These are phyloP conservation scores for Elaeis oleifera DNA, from an alignment of 202 grass and related monocot species.

Conservation along the genomic window DNA sequence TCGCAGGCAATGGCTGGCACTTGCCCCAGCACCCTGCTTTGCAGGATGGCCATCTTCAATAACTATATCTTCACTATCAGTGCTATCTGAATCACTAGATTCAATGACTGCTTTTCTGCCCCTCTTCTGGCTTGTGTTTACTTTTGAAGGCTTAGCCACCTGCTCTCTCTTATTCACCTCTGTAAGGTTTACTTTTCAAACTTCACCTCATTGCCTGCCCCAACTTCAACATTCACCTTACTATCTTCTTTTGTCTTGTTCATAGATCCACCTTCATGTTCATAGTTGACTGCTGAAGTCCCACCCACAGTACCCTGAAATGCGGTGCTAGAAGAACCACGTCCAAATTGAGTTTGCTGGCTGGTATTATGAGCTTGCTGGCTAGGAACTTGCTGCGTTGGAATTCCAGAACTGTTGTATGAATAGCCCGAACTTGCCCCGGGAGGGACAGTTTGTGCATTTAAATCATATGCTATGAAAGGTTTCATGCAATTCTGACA, in stretches of 20 bases:
- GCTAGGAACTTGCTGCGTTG: background rate
- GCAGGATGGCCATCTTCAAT: constrained; percentile 24
- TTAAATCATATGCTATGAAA: constrained; percentile 50
- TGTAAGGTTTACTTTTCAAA: constrained; percentile 23
- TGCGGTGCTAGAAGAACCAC: constrained; percentile 23
- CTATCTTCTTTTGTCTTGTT: background rate
- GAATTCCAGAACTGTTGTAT: constrained; percentile 13
- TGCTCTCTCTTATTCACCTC: constrained; percentile 12
- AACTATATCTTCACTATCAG: constrained; percentile 20
- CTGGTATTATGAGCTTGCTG: constrained; percentile 18
- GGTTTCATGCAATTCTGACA: constrained; percentile 54
- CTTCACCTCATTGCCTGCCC: constrained; percentile 22
- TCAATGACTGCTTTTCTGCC: constrained; percentile 20
- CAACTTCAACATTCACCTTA: background rate
- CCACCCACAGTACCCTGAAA: constrained; percentile 3
- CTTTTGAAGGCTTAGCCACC: constrained; percentile 26
- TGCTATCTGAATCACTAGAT: constrained; percentile 22
- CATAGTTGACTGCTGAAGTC: constrained; percentile 2
- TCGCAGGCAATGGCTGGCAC: constrained; percentile 20
- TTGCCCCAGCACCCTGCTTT: constrained; percentile 9
- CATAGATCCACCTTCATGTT: constrained; percentile 10
- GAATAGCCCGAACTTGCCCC: constrained; percentile 11
- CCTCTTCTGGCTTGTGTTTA: constrained; percentile 19
- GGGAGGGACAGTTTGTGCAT: constrained; percentile 25
- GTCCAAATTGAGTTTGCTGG: constrained; percentile 22